Evolutionary conservation across 2,329 filamentous ascomycete genomes (phyloP).

Genomic region (Hysterium pulicare): DNA sequence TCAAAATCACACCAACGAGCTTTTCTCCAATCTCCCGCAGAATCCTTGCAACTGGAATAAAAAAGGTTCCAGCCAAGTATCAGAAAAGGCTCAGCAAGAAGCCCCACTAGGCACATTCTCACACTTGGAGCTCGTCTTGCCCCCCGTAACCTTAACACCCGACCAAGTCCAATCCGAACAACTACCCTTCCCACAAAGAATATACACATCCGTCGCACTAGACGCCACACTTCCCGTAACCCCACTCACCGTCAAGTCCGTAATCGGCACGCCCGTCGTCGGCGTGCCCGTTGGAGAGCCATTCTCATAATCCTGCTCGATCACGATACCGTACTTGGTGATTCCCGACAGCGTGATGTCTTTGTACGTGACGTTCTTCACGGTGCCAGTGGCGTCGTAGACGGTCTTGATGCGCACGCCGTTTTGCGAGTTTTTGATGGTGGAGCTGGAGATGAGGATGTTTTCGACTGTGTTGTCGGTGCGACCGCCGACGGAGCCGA

Average conservation of each 20-base stretch:
- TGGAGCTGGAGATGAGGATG: slow-evolving; percentile 50
- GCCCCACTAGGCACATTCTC: slow-evolving; percentile 30
- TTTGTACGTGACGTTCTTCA: slow-evolving; percentile 47
- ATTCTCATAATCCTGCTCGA: slow-evolving; percentile 54
- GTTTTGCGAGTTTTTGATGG: slow-evolving; percentile 52
- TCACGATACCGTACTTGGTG: slow-evolving; percentile 49
- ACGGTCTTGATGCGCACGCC: slow-evolving; percentile 60
- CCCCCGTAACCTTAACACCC: slow-evolving; percentile 39
- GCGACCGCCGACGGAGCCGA: slow-evolving; percentile 58
- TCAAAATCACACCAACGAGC: no score
- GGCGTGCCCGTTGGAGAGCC: slow-evolving; percentile 42
- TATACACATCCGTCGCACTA: slow-evolving; percentile 45
- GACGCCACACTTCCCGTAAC: slow-evolving; percentile 39
- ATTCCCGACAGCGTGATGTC: slow-evolving; percentile 47
- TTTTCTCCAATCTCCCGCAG: no score
- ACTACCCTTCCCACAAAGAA: slow-evolving; percentile 54
- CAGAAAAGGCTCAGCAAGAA: slow-evolving; percentile 36
- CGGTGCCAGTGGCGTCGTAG: slow-evolving; percentile 49
- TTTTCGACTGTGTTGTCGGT: slow-evolving; percentile 53
- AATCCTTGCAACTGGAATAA: no score
- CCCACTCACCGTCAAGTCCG: slow-evolving; percentile 39
- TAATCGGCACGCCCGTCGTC: slow-evolving; percentile 48
- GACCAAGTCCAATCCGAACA: slow-evolving; percentile 56
- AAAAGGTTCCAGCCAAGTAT: no score
- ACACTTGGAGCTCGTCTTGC: slow-evolving; percentile 34